Base-by-base conservation (phyloP, 305 asterid genomes). In the Fraxinus latifolia region DNA sequence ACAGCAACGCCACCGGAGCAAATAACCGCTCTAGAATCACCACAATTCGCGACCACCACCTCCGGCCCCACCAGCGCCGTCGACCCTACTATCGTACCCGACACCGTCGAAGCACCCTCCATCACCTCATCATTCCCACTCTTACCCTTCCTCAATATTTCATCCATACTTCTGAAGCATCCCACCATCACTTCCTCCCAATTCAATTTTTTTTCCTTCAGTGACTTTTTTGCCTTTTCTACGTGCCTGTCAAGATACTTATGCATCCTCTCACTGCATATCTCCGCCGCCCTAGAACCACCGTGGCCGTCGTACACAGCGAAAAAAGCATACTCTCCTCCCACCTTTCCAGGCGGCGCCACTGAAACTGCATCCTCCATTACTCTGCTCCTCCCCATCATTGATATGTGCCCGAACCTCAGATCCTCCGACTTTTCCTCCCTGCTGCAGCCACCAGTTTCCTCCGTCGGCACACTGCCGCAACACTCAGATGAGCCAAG, bases 21-120 rank as follows among this genome's bases (percentile, higher is more conserved):
- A 6, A 93, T 89, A 85, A 93, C 93, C 74, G 87, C 93, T 90
- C 96, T 83, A 0, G 94, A 90, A 32, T 91, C 90, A 0, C 97
- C 94, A 84, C 93, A 91, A 47, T 90, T 91, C 0, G 92, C 92
- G 55, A 88, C 89, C 76, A 93, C 92, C 39, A 93, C 14, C 78
- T 88, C 90, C 67, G 83, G 76, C 0, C 90, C 92, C 36, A 87
- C 88, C 82, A 82, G 83, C 15, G 91, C 96, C 27, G 93, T 85
- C 1, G 92, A 86, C 9, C 91, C 93, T 79, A 80, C 83, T 79
- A 5, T 80, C 29, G 1, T 67, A 67, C 55, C 84, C 1, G 15
- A 65, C 83, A 12, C 84, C 68, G 7, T 75, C 33, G 36, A 77
- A 2, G 34, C 77, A 15, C 7, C 77, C 1, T 3, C 23, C 21